Evolutionary conservation across 2,329 filamentous ascomycete species (phyloP).

Genomic region (Diplodia scrobiculata): DNA sequence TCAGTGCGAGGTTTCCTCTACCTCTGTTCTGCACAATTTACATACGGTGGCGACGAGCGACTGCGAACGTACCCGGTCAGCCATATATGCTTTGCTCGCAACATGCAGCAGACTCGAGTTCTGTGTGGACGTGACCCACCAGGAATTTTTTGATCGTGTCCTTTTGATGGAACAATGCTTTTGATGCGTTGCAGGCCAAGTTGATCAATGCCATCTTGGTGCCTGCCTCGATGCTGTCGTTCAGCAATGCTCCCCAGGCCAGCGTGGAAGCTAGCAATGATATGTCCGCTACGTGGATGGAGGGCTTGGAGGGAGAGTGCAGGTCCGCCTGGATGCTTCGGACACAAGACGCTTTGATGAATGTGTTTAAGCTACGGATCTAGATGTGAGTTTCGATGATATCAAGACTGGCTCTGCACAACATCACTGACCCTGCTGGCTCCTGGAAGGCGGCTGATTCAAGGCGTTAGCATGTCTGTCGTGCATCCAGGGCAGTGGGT

Average conservation of each 20-base stretch:
- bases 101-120: no score
- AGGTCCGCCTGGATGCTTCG: background rate
- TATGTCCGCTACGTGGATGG: background rate
- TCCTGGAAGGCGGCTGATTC: background rate
- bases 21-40: background rate
- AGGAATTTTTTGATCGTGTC: background rate
- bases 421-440: background rate
- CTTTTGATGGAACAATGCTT: background rate
- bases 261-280: background rate
- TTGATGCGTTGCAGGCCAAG: background rate
- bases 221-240: background rate
- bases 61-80: background rate
- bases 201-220: background rate
- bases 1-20: background rate
- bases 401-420: background rate
- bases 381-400: background rate
- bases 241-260: background rate
- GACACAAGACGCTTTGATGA: background rate
- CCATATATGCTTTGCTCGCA: background rate
- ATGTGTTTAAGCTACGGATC: background rate
- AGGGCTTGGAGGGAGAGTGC: background rate
- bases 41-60: background rate
- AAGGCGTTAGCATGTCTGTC: background rate
- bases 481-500: background rate
- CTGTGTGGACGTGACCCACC: background rate